phyloP scores from a whole-genome alignment of 345 rosid genomes.

The Aquilaria yunnanensis region DNA sequence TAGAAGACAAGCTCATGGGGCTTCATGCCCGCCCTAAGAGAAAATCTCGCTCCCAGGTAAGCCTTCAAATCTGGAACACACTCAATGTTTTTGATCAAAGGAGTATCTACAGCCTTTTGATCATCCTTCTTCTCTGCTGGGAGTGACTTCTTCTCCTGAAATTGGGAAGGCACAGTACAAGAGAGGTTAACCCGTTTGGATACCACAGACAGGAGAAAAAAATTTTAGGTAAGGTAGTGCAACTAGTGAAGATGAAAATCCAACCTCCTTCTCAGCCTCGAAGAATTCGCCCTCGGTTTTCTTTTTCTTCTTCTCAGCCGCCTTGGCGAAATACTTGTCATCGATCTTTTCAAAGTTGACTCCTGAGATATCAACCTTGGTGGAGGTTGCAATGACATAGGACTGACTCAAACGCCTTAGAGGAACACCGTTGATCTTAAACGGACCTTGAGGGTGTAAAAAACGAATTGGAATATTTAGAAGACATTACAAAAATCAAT shows the following conservation, averaged over 20 bases:
- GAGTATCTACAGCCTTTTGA: conserved; percentile 63
- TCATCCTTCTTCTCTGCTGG: conserved; percentile 83
- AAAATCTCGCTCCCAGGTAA: conserved; percentile 83
- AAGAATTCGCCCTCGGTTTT: conserved; percentile 78
- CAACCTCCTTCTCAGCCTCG: conserved; percentile 68
- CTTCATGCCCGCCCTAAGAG: conserved; percentile 72
- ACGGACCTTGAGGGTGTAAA: conserved; percentile 42
- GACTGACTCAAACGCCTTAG: conserved; percentile 62
- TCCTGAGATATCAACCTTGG: conserved; percentile 65
- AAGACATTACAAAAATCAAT: too few species aligned
- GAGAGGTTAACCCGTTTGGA: background rate
- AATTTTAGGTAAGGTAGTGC: background rate
- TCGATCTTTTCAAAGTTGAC: conserved; percentile 59
- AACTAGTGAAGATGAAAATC: conserved; percentile 1
- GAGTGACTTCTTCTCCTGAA: conserved; percentile 56
- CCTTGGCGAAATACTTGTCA: conserved; percentile 69
- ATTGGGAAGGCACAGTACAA: background rate
- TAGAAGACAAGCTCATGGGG: conserved; percentile 85
- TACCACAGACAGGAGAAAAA: background rate
- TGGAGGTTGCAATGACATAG: conserved; percentile 59
- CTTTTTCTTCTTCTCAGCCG: conserved; percentile 60
- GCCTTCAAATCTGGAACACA: conserved; percentile 64
- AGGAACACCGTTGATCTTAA: conserved; percentile 71
- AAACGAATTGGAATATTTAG: background rate
- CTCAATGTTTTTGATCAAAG: conserved; percentile 59